Percentiles rank a stretch among this genome's conserved stretches.
phyloP scores from a whole-genome alignment of 768 basidiomycete species.

The Phaffia australis region DNA sequence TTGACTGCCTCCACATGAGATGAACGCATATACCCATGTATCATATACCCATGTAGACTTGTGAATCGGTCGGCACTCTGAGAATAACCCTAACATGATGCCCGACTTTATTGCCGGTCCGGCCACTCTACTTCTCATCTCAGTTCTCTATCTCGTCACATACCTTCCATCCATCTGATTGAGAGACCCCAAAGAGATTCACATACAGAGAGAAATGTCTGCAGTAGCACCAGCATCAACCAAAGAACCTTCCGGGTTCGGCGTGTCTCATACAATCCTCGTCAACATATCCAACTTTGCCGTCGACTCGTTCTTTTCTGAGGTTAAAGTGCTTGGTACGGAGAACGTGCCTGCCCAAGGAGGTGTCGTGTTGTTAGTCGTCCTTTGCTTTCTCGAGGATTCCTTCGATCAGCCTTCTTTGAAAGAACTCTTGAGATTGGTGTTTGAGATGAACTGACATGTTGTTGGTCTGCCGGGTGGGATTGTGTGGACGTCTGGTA shows the following conservation, averaged over 20 bases:
- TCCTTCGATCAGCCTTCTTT: background rate
- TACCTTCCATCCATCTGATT: too few relatives aligned
- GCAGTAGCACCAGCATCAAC: background rate
- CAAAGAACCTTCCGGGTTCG: conserved; percentile 32
- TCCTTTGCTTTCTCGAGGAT: conserved; percentile 1
- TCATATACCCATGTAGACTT: too few relatives aligned
- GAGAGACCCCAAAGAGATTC: too few relatives aligned
- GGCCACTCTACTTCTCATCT: too few relatives aligned
- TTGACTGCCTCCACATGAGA: too few relatives aligned
- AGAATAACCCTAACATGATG: too few relatives aligned
- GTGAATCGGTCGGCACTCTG: too few relatives aligned
- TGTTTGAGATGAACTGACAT: conserved; percentile 7
- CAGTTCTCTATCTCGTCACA: too few relatives aligned
- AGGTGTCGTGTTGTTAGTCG: conserved; percentile 80
- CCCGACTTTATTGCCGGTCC: too few relatives aligned
- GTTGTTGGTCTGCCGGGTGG: conserved; percentile 1
- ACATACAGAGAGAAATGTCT: too few relatives aligned
- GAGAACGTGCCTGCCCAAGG: conserved; percentile 80
- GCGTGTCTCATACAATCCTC: conserved; percentile 55
- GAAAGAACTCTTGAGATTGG: background rate
- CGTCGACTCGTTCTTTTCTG: conserved; percentile 75
- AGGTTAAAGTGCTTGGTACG: conserved; percentile 71
- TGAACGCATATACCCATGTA: too few relatives aligned
- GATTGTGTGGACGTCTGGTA: background rate
- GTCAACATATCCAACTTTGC: conserved; percentile 62